phyloP scores from a whole-genome alignment of 306 rosid species.

The Acacia confusa region DNA sequence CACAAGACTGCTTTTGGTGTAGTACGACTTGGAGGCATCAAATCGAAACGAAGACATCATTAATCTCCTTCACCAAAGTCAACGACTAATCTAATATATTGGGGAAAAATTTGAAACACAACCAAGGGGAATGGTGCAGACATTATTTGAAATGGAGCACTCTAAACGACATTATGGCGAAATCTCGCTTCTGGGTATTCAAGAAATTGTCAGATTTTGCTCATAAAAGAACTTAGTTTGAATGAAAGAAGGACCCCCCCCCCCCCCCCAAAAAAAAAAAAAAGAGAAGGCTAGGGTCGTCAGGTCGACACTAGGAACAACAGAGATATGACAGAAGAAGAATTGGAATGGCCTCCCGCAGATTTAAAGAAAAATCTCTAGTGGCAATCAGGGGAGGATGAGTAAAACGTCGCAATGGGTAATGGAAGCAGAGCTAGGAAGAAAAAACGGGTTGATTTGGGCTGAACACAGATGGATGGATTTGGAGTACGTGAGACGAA shows the following conservation, averaged over 20 bases:
- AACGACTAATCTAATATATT: slow-evolving; percentile 14
- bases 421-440: not conserved
- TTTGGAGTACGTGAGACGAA: not conserved
- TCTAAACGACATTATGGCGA: not conserved
- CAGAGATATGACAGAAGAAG: slow-evolving; percentile 22
- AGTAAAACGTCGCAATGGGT: no score
- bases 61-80: slow-evolving; percentile 4
- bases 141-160: not conserved
- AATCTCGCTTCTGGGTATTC: slow-evolving; percentile 27
- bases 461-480: not conserved
- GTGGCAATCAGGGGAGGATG: not conserved
- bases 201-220: slow-evolving; percentile 19
- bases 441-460: not conserved
- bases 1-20: slow-evolving; percentile 62
- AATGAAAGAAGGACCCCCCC: not conserved
- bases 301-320: slow-evolving; percentile 29
- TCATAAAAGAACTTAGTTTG: not conserved
- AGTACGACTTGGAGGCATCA: slow-evolving; percentile 48
- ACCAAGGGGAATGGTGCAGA: not conserved
- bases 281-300: not conserved
- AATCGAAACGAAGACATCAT: slow-evolving; percentile 52
- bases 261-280: no score
- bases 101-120: not conserved
- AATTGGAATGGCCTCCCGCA: not conserved
- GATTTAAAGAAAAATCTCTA: not conserved